A percentile compares a stretch with the other conserved stretches of the same genome.
Evolutionary conservation across 441 rosid genomes (phyloP).

Genomic region (Jatropha podagrica): DNA sequence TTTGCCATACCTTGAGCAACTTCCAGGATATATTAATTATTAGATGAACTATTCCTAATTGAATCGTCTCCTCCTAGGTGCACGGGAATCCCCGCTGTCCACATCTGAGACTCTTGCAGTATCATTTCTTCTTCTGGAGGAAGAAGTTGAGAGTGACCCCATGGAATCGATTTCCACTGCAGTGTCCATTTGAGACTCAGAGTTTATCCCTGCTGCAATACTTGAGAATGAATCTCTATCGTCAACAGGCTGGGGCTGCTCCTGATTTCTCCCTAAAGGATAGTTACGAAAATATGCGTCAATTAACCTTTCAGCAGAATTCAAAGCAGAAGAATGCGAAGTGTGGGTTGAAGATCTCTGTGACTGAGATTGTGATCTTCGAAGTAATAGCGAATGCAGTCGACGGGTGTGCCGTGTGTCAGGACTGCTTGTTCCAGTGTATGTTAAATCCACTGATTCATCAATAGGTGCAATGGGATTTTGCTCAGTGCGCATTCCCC

Average conservation of each 20-base stretch:
- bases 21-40: conserved; percentile 20
- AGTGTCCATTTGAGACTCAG: conserved; percentile 78
- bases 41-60: conserved; percentile 36
- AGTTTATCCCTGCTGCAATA: conserved; percentile 78
- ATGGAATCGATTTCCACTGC: conserved; percentile 84
- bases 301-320: conserved; percentile 55
- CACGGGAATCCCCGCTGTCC: conserved; percentile 83
- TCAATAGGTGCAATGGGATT: conserved; percentile 42
- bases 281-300: conserved; percentile 55
- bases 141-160: conserved; percentile 84
- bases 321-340: conserved; percentile 44
- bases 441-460: conserved; percentile 52
- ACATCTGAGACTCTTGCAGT: conserved; percentile 72
- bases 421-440: conserved; percentile 45
- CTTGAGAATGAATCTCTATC: conserved; percentile 93
- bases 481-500: conserved; percentile 73
- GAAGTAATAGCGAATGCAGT: conserved; percentile 44
- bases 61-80: conserved; percentile 75
- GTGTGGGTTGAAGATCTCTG: conserved; percentile 48
- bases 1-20: conserved; percentile 23
- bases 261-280: conserved; percentile 62
- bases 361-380: conserved; percentile 58
- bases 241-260: conserved; percentile 74
- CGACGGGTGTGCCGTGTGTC: conserved; percentile 50
- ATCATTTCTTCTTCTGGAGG: conserved; percentile 78